These are phyloP conservation scores for Dactylellina cionopaga DNA, from an alignment of 2,329 filamentous ascomycete species.

Conservation along the genomic window DNA sequence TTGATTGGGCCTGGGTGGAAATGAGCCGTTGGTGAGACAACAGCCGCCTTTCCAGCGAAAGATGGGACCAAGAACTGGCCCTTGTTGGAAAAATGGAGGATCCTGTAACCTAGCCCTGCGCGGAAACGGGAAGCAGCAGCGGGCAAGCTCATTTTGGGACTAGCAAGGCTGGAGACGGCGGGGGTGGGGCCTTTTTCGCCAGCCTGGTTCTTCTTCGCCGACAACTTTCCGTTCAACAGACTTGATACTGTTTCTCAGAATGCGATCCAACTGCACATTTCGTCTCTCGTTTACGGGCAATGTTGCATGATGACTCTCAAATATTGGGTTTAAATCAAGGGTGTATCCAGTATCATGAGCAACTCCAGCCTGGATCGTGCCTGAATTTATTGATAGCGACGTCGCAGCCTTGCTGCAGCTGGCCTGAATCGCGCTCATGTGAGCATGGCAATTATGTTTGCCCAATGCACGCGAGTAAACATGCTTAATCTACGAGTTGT, in stretches of 20 bases:
- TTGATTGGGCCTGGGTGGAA: no score
- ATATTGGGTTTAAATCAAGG: no score
- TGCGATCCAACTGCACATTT: no score
- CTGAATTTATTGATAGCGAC: neutral
- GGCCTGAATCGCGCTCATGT: neutral
- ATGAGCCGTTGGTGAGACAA: conserved; percentile 51
- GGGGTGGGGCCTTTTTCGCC: neutral
- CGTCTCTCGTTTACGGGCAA: no score
- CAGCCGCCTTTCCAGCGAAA: neutral
- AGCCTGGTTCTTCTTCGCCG: no score
- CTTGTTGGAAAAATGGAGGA: conserved; percentile 1
- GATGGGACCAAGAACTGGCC: neutral
- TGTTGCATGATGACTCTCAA: no score
- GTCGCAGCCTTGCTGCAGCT: conserved; percentile 20
- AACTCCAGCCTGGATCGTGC: no score
- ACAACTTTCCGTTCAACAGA: no score
- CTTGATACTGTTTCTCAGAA: no score
- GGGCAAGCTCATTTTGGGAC: conserved; percentile 10
- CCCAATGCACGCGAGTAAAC: neutral
- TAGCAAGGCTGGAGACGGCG: neutral
- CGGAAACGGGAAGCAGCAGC: conserved; percentile 37
- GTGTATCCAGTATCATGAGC: no score
- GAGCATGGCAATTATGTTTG: neutral
- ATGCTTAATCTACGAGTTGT: neutral
- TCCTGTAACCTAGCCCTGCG: conserved; percentile 1